These are phyloP conservation scores for Globisporangium paroecandrum DNA, from an alignment of 352 stramenopile genomes.

Conservation along the genomic window DNA sequence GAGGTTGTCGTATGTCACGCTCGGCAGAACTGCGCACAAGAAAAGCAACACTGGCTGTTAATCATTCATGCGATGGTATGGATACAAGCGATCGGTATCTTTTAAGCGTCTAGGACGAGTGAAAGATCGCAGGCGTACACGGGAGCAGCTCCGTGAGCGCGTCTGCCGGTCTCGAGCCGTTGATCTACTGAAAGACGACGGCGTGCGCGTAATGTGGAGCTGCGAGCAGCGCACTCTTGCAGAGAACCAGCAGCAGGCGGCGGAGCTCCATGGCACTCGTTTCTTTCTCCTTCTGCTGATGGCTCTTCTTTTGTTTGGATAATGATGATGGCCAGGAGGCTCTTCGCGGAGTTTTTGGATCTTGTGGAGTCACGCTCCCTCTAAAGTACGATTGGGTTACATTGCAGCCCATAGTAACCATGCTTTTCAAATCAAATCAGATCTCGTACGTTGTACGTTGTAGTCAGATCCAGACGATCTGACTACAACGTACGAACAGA, in stretches of 20 bases:
- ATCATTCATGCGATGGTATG: not conserved
- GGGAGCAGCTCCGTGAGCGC: conserved; percentile 4
- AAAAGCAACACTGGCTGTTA: not conserved
- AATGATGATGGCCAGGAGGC: not conserved
- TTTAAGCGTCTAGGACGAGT: not conserved
- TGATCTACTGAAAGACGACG: conserved; percentile 8
- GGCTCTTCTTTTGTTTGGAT: not conserved
- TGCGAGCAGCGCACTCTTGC: not conserved
- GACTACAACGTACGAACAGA: no score
- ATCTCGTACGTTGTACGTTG: no score
- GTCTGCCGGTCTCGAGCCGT: conserved; percentile 1
- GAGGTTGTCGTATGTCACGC: conserved; percentile 50
- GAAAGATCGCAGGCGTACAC: not conserved
- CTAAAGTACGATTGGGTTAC: not conserved
- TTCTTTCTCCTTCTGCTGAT: not conserved
- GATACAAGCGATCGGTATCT: not conserved
- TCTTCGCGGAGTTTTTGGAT: not conserved
- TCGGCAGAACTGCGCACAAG: conserved; percentile 36
- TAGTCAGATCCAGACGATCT: not conserved
- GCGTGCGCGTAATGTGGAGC: not conserved
- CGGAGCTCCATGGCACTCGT: not conserved
- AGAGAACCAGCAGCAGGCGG: not conserved
- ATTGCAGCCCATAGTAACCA: not conserved
- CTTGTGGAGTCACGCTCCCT: not conserved
- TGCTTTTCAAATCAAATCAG: not conserved